These are phyloP conservation scores for Primulina eburnea DNA, from an alignment of 257 asterid species.

Conservation along the genomic window DNA sequence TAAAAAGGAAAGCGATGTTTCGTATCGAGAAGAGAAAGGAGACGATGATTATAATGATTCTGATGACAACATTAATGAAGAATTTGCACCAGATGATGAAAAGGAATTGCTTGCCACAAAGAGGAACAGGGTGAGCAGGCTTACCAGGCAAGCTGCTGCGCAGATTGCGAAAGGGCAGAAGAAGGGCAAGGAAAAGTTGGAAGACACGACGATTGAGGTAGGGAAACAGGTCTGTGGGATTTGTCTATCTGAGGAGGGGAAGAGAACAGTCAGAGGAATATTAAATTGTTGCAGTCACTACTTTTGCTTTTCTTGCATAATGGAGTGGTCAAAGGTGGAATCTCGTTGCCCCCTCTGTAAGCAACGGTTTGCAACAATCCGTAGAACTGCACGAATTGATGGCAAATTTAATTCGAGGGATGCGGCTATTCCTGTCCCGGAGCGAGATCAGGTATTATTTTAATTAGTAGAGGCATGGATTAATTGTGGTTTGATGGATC, in stretches of 20 bases:
- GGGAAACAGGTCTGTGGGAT: conserved; percentile 88
- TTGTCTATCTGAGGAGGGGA: conserved; percentile 84
- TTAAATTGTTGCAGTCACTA: conserved; percentile 82
- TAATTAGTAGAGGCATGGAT: conserved; percentile 2
- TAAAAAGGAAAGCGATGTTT: conserved; percentile 21
- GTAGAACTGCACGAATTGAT: conserved; percentile 52
- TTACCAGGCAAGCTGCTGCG: conserved; percentile 14
- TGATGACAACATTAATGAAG: conserved; percentile 33
- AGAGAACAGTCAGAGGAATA: conserved; percentile 64
- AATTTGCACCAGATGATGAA: conserved; percentile 39
- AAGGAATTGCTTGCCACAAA: conserved; percentile 30
- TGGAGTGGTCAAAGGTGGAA: conserved; percentile 97
- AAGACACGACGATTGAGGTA: conserved; percentile 47
- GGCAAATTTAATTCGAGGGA: conserved; percentile 49
- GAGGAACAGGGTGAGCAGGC: conserved; percentile 25
- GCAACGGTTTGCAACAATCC: conserved; percentile 71
- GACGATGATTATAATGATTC: conserved; percentile 32
- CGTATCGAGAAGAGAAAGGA: conserved; percentile 30
- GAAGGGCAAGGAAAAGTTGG: conserved; percentile 50
- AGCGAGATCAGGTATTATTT: conserved; percentile 78
- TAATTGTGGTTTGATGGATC: background rate
- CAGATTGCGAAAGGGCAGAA: conserved; percentile 13
- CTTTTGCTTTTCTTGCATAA: conserved; percentile 89
- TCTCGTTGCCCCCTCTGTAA: conserved; percentile 95
- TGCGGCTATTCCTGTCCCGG: conserved; percentile 62